Base-by-base conservation (phyloP, 345 rosid genomes). In the Heritiera fomes region DNA sequence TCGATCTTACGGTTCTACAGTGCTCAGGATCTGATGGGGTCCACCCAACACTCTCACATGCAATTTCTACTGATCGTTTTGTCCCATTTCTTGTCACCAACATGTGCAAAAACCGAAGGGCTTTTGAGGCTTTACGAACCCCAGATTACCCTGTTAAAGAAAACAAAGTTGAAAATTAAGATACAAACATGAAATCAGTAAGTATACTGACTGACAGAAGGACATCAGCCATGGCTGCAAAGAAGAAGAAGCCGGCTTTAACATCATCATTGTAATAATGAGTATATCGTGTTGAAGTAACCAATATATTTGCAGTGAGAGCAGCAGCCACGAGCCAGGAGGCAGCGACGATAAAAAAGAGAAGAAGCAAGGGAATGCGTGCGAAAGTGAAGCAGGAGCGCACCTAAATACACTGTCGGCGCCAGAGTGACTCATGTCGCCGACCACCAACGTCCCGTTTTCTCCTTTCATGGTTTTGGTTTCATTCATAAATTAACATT, bases 1-100 rank as follows among this genome's bases (percentile, higher is more conserved):
- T 78, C 75, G 81, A 79, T 78, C 75, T 50, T 78, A 28, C 70
- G 56, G 72, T 52, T 46, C 68, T 67, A 15, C 28, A n/a, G 11
- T 7, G 18, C 49, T 59, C 75, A 34, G 79, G 46, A 34, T 15
- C 50, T 73, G 49, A 28, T 59, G 10, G 72, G 83, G 83, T 79
- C 83, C 83, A 75, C 76, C 84, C 82, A 58, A 79, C 86, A 64
- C 20, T 41, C 30, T 79, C 86, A 81, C 86, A 79, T 77, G 86
- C 80, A 17, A 10, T 0, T 73, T 79, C 43, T 28, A 66, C 82
- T 7, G 0, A 4, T 59, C 30, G 41, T 17, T 17, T 67, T 34
- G 18, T 20, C 28, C 0, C 72, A 50, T 70, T 69, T 49, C 3
- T 2, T 66, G 52, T 38, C 47, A 7, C 23, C 20, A 1, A 34